Percentiles rank a stretch among this genome's conserved stretches.
Conservation (phyloP, 2,329 filamentous ascomycete species). For the Coniosporium tulheliwenetii region DNA sequence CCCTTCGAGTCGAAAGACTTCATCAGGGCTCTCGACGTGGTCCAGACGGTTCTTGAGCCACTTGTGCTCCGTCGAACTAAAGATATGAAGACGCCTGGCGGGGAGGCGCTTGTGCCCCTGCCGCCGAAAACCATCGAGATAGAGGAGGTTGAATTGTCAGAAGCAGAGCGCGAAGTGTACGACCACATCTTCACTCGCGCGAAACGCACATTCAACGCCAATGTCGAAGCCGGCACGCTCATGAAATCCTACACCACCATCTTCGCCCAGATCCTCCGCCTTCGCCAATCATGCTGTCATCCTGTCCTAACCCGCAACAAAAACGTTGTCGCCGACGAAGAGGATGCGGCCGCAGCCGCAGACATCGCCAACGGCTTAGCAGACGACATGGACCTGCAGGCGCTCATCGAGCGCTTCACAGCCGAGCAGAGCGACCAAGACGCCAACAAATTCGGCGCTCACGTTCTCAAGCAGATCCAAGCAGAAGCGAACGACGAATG, state of each 20-base stretch:
- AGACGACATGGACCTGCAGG: constrained; percentile 90
- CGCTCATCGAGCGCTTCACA: constrained; percentile 73
- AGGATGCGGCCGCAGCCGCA: constrained; percentile 60
- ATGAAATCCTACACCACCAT: constrained; percentile 95
- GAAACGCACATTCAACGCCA: constrained; percentile 70
- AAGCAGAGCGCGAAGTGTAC: constrained; percentile 79
- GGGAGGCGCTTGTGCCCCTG: constrained; percentile 64
- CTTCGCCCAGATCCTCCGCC: constrained; percentile 85
- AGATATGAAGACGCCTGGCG: constrained; percentile 91
- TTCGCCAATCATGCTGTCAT: constrained; percentile 90
- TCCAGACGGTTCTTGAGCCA: constrained; percentile 91
- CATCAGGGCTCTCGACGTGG: constrained; percentile 82
- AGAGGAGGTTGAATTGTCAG: constrained; percentile 71
- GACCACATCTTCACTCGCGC: constrained; percentile 75
- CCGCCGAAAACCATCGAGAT: constrained; percentile 73
- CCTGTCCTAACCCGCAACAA: constrained; percentile 78
- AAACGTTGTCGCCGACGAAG: constrained; percentile 72
- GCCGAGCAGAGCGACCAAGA: constrained; percentile 39
- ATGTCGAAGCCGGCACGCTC: constrained; percentile 79
- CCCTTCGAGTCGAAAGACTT: constrained; percentile 95
- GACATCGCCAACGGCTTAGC: constrained; percentile 69
- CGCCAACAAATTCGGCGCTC: constrained; percentile 63
- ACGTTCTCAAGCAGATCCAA: constrained; percentile 82
- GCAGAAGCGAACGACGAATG: constrained; percentile 81
- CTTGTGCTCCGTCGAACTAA: constrained; percentile 92